A percentile compares a stretch with the other conserved stretches of the same genome.
Evolutionary conservation across 2,329 filamentous ascomycete species (phyloP).

Genomic region (Curvularia verruculosa): DNA sequence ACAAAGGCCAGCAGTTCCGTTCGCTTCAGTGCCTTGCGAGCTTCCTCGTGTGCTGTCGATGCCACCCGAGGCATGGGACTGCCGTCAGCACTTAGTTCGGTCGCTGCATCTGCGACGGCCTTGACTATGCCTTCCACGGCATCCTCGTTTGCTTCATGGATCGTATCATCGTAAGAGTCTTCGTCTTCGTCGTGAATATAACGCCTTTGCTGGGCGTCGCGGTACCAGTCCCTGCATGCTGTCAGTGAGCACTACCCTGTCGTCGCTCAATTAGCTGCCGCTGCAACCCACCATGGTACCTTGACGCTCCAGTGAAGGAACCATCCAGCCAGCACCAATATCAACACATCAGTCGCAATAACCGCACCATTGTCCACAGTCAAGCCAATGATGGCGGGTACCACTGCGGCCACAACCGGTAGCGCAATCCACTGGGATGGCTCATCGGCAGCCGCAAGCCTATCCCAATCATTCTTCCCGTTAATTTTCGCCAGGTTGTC

Average conservation of each 20-base stretch:
- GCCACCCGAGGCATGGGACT: conserved; percentile 1
- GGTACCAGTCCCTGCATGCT: conserved; percentile 58
- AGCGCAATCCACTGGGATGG: conserved; percentile 76
- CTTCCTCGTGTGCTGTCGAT: conserved; percentile 44
- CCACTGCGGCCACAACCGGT: conserved; percentile 81
- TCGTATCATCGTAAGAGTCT: conserved; percentile 30
- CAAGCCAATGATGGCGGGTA: conserved; percentile 84
- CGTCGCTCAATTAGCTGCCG: background rate
- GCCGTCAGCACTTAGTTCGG: conserved; percentile 16
- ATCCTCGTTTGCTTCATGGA: conserved; percentile 41
- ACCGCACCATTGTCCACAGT: conserved; percentile 84
- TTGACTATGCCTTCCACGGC: conserved; percentile 22
- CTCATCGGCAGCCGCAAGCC: conserved; percentile 53
- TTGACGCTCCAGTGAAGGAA: conserved; percentile 94
- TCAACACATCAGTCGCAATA: conserved; percentile 82
- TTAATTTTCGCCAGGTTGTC: conserved; percentile 68
- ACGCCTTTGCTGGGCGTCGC: conserved; percentile 52
- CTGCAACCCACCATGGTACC: conserved; percentile 73
- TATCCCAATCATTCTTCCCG: conserved; percentile 39
- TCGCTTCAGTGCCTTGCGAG: conserved; percentile 68
- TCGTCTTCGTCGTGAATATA: conserved; percentile 36
- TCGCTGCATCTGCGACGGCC: conserved; percentile 14
- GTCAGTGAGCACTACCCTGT: conserved; percentile 10
- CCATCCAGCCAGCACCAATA: conserved; percentile 78
- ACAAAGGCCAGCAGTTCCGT: conserved; percentile 77